phyloP scores from a whole-genome alignment of 2,329 filamentous ascomycete genomes.

The Pseudogymnoascus verrucosus region DNA sequence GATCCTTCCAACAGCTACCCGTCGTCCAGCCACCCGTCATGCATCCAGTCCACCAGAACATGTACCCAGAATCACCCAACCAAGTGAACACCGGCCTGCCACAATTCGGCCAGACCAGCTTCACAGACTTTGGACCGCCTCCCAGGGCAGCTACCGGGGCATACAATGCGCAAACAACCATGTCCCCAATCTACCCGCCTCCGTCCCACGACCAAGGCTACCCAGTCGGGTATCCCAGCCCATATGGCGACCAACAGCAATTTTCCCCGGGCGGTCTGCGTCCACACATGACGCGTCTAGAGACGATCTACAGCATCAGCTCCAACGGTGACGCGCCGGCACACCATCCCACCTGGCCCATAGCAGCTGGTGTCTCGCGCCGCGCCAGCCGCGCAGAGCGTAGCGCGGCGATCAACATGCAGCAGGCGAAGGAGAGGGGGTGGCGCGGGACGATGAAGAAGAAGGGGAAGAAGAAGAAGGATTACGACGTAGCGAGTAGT shows the following conservation, averaged over 20 bases:
- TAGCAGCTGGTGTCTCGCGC: slow-evolving; percentile 17
- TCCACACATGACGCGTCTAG: slow-evolving; percentile 45
- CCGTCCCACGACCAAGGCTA: slow-evolving; percentile 11
- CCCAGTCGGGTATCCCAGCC: neutral
- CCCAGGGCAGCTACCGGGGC: neutral
- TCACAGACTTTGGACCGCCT: neutral
- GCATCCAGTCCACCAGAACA: neutral
- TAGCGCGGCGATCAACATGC: slow-evolving; percentile 54
- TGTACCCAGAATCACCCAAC: neutral
- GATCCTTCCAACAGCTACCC: neutral
- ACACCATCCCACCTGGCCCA: slow-evolving; percentile 14
- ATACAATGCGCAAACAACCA: neutral
- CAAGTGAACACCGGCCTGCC: neutral
- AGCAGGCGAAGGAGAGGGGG: slow-evolving; percentile 50
- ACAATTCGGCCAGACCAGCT: neutral
- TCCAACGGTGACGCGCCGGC: slow-evolving; percentile 21
- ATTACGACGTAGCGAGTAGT: slow-evolving; percentile 36
- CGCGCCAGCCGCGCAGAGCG: slow-evolving; percentile 48
- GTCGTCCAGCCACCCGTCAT: neutral
- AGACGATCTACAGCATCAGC: slow-evolving; percentile 43
- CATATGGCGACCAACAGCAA: slow-evolving; percentile 35
- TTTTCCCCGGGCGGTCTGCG: slow-evolving; percentile 33
- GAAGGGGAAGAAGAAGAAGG: slow-evolving; percentile 33
- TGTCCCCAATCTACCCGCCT: slow-evolving; percentile 17
- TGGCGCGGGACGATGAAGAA: slow-evolving; percentile 37